These are phyloP conservation scores for Lachancea thermotolerans DNA, from an alignment of 805 yeast genomes.

Conservation along the genomic window DNA sequence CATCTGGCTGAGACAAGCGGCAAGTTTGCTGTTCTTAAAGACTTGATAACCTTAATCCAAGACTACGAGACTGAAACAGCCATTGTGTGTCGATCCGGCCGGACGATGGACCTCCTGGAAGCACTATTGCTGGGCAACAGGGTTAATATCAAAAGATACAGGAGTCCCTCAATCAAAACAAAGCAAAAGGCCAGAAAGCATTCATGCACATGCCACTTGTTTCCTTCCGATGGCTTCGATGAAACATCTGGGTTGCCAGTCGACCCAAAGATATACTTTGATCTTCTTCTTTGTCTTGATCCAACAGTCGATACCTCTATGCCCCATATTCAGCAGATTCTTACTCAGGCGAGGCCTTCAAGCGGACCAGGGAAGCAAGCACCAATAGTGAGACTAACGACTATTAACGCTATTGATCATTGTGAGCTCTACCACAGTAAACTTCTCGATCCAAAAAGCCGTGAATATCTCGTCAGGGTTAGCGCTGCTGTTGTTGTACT, in stretches of 20 bases:
- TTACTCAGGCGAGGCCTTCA: slow-evolving; percentile 24
- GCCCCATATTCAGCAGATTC: slow-evolving; percentile 30
- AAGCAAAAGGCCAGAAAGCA: slow-evolving; percentile 27
- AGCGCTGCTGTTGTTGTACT: slow-evolving; percentile 79
- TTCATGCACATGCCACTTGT: slow-evolving; percentile 37
- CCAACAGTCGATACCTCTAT: slow-evolving; percentile 42
- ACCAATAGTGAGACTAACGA: slow-evolving; percentile 62
- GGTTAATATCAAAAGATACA: slow-evolving; percentile 49
- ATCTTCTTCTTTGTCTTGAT: slow-evolving; percentile 59
- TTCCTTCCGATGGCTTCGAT: slow-evolving; percentile 32
- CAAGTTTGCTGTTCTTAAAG: slow-evolving; percentile 66
- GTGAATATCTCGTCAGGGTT: slow-evolving; percentile 52
- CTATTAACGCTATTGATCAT: slow-evolving; percentile 81
- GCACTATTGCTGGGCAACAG: slow-evolving; percentile 61
- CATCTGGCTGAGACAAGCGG: slow-evolving; percentile 76
- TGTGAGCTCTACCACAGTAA: slow-evolving; percentile 48
- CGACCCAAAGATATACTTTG: slow-evolving; percentile 35
- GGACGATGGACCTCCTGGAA: slow-evolving; percentile 65
- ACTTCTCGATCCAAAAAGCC: slow-evolving; percentile 25
- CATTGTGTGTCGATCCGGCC: slow-evolving; percentile 61
- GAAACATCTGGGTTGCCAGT: slow-evolving; percentile 18
- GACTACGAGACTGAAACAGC: slow-evolving; percentile 49
- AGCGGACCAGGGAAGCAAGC: slow-evolving; percentile 30
- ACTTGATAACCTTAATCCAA: slow-evolving; percentile 51
- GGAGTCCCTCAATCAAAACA: slow-evolving; percentile 53